These are phyloP conservation scores for Globisporangium nunn DNA, from an alignment of 352 stramenopile species.

Conservation along the genomic window DNA sequence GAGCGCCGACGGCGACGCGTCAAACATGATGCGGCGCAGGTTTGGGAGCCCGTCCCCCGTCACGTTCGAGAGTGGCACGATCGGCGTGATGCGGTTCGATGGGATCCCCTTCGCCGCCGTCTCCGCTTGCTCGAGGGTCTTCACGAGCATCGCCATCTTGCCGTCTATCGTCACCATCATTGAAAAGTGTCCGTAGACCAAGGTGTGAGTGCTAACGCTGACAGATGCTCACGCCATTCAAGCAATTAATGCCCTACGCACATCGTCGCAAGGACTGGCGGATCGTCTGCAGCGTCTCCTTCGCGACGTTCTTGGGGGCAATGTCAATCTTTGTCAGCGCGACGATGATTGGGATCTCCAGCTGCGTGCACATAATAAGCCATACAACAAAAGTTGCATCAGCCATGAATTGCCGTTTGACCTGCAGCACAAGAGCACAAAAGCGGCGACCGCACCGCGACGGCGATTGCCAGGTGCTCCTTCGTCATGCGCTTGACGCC, in stretches of 20 bases:
- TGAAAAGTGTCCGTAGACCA: too few relatives aligned
- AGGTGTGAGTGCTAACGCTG: too few relatives aligned
- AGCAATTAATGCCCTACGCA: too few relatives aligned
- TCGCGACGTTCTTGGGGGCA: slow-evolving; percentile 87
- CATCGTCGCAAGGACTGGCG: slow-evolving; percentile 82
- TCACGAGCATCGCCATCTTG: slow-evolving; percentile 93
- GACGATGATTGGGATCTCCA: slow-evolving; percentile 92
- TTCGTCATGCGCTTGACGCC: slow-evolving; percentile 93
- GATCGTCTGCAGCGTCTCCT: slow-evolving; percentile 88
- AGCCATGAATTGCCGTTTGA: too few relatives aligned
- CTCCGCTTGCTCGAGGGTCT: slow-evolving; percentile 76
- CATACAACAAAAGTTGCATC: background rate
- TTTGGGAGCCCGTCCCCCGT: slow-evolving; percentile 91
- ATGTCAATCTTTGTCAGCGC: slow-evolving; percentile 94
- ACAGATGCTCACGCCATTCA: too few relatives aligned
- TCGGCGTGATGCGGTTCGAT: slow-evolving; percentile 92
- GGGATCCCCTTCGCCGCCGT: slow-evolving; percentile 86
- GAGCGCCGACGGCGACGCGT: slow-evolving; percentile 55
- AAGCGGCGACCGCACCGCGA: slow-evolving; percentile 43
- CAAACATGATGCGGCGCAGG: slow-evolving; percentile 62
- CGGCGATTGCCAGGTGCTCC: slow-evolving; percentile 90
- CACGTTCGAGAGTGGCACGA: slow-evolving; percentile 97
- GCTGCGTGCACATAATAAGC: slow-evolving; percentile 17
- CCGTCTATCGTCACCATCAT: slow-evolving; percentile 63
- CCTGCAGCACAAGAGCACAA: background rate